Percentiles rank a stretch among this genome's conserved stretches.
These are phyloP conservation scores for Mortierella sp. DNA, from an alignment of 371 early-diverging fungal genomes.

Conservation along the genomic window DNA sequence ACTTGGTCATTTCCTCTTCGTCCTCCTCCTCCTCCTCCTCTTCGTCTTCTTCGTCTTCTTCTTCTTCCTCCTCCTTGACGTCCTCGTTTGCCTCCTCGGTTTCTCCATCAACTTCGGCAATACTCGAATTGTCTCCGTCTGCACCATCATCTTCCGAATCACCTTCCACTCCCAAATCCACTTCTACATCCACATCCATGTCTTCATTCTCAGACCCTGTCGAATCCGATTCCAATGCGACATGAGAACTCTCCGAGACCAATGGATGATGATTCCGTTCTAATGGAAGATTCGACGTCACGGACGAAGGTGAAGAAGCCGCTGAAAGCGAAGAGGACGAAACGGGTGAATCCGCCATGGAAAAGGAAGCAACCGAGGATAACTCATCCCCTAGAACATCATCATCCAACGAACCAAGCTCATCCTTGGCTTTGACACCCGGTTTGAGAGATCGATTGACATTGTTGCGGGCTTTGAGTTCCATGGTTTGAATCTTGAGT, in stretches of 20 bases:
- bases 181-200: not conserved
- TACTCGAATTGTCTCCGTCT: not conserved
- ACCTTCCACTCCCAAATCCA: not conserved
- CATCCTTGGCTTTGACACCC: constrained; percentile 12
- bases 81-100: not conserved
- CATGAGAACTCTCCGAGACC: not conserved
- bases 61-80: not conserved
- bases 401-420: constrained; percentile 22
- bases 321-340: constrained; percentile 41
- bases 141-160: not conserved
- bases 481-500: constrained; percentile 32
- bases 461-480: constrained; percentile 19
- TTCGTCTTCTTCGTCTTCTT: not conserved
- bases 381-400: constrained; percentile 40
- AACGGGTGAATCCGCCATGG: constrained; percentile 25
- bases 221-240: not conserved
- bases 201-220: not conserved
- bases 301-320: constrained; percentile 38
- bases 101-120: constrained; percentile 10
- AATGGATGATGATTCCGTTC: not conserved
- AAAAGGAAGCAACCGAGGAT: constrained; percentile 35
- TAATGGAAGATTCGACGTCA: constrained; percentile 8
- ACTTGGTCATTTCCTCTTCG: constrained; percentile 33
- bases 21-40: constrained; percentile 7
- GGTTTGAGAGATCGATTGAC: constrained; percentile 9